Conservation (phyloP, 1,284 basidiomycete species). For the Rhodotorula sp. region DNA sequence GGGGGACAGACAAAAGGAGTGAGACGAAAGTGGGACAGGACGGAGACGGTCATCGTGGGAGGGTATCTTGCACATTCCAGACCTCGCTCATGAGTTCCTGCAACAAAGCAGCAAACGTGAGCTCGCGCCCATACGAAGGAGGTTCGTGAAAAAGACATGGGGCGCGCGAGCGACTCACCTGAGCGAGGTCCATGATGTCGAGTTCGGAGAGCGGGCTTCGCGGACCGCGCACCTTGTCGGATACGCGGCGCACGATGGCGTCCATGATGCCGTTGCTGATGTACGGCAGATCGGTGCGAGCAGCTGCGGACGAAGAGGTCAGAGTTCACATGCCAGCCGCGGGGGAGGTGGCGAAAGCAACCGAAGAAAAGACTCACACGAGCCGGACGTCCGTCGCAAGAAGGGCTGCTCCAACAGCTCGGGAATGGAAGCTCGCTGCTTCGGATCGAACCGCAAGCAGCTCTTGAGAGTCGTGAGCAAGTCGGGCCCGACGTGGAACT, state of each 20-base stretch:
- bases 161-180: not conserved
- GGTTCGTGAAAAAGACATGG: not conserved
- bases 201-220: slow-evolving; percentile 6
- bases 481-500: slow-evolving; percentile 63
- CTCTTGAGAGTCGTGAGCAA: slow-evolving; percentile 71
- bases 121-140: not conserved
- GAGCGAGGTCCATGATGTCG: slow-evolving; percentile 17
- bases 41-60: not conserved
- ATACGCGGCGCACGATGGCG: slow-evolving; percentile 23
- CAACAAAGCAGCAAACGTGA: not conserved
- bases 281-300: slow-evolving; percentile 2
- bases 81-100: slow-evolving; percentile 15
- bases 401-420: slow-evolving; percentile 51
- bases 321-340: not conserved
- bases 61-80: slow-evolving; percentile 5
- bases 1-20: too few relatives aligned
- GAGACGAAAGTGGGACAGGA: too few relatives aligned
- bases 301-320: not conserved
- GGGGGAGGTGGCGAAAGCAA: too few relatives aligned
- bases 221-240: slow-evolving; percentile 22
- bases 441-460: slow-evolving; percentile 70
- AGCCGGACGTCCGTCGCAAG: slow-evolving; percentile 25
- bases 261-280: slow-evolving; percentile 29
- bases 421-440: slow-evolving; percentile 78
- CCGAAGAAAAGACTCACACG: not conserved